Evolutionary conservation across 208 protist genomes (phyloP), one percentile per base, ranked within the genome.

Genomic region (Strigomonas culicis): DNA sequence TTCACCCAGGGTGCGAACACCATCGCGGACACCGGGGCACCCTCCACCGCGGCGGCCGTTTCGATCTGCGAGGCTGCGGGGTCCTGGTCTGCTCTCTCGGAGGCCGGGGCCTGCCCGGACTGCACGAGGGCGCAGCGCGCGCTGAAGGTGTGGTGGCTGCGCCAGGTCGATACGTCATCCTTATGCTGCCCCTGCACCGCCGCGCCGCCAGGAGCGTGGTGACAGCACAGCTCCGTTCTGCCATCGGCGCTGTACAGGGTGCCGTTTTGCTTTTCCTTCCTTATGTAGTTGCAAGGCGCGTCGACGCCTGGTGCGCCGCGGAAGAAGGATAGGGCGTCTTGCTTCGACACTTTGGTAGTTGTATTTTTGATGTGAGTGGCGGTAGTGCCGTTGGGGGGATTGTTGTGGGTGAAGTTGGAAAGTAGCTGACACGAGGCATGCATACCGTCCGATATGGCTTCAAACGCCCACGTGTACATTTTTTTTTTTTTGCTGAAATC

Each of bases 91-190:
- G 7, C 34, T 4, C 10, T 39, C 4, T 39, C 34, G 34, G 34
- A 39, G 10, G 34, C 7, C 4, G 34, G 10, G 10, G 10, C 19
- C 2, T 39, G 4, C 13, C 0, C 6, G 6, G 36, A n/a, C 24
- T 60, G 51, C 7, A 74, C 58, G 8, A 72, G 46, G 8, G 68
- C 80, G 50, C 83, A 94, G 10, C 84, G 84, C 1, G 74, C 87
- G 51, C 81, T 82, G 58, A 94, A 91, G 25, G 84, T 80, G 73
- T 86, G 83, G 65, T 87, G 79, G 0, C 84, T 81, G 44, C 87
- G 80, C 84, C 87, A 94, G 10, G 70, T 85, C 4, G 75, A 79
- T 17, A 52, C 71, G 24, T 80, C 72, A 58, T 30, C 52, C 30
- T 58, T 58, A 8, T 58, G 52, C 34, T 39, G 34, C 4, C 34